These are phyloP conservation scores for Stephania yunnanensis DNA, from an alignment of 164 flowering plant species.

Conservation along the genomic window DNA sequence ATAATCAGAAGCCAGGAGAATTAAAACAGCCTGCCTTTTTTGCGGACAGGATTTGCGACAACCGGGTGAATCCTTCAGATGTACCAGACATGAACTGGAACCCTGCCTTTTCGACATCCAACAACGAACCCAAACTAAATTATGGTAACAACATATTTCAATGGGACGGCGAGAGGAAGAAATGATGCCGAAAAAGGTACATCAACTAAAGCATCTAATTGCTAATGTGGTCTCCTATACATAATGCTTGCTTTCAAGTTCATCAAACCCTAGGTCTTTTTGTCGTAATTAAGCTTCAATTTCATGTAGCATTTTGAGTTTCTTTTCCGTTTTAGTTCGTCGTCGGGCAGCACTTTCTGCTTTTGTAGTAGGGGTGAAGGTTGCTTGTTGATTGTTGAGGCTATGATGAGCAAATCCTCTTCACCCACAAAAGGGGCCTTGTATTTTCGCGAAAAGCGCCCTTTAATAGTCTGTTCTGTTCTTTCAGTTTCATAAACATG, in stretches of 20 bases:
- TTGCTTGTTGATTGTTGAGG: neutral
- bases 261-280: neutral
- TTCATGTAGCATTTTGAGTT: neutral
- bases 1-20: constrained; percentile 16
- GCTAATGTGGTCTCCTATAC: neutral
- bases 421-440: neutral
- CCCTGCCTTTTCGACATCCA: constrained; percentile 6
- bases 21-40: constrained; percentile 14
- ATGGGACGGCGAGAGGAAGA: neutral
- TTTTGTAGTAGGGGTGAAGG: neutral
- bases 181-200: constrained; percentile 9
- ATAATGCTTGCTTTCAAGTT: neutral
- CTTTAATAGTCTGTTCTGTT: neutral
- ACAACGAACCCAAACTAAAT: constrained; percentile 17
- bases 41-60: constrained; percentile 13
- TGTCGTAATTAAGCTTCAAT: neutral
- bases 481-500: neutral
- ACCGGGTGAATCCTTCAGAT: constrained; percentile 5
- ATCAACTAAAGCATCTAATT: neutral
- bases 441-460: neutral
- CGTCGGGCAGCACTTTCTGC: neutral
- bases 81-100: constrained; percentile 12
- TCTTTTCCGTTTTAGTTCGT: neutral
- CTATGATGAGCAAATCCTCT: neutral
- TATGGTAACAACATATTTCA: constrained; percentile 12